Evolutionary conservation across 2,329 filamentous ascomycete species (phyloP).

Genomic region (Aureobasidium lini): DNA sequence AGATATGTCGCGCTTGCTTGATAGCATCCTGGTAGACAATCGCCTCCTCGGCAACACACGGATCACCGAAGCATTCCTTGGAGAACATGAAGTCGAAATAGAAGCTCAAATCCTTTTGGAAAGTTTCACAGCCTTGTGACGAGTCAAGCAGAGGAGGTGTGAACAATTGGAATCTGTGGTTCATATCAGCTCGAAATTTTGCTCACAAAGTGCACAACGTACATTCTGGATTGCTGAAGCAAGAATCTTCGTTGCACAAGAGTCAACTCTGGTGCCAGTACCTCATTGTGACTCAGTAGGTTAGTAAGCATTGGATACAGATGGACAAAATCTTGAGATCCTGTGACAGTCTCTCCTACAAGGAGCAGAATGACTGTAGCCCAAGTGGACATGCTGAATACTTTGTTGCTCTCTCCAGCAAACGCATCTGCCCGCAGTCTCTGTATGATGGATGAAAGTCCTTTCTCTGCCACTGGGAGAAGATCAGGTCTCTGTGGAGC

Average conservation of each 20-base stretch:
- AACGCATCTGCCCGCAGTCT: constrained; percentile 29
- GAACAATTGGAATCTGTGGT: constrained; percentile 11
- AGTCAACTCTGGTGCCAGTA: constrained; percentile 13
- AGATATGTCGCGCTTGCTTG: background rate
- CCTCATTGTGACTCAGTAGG: constrained; percentile 17
- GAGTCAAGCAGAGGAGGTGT: constrained; percentile 12
- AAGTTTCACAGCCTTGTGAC: constrained; percentile 5
- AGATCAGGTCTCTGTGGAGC: constrained; percentile 27
- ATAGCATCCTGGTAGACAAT: constrained; percentile 16
- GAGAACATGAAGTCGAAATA: constrained; percentile 13
- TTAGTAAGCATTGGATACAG: constrained; percentile 32
- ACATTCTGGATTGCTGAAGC: constrained; percentile 29
- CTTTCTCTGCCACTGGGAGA: constrained; percentile 27
- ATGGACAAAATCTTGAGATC: constrained; percentile 32
- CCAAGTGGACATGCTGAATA: constrained; percentile 33
- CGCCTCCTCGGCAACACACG: background rate
- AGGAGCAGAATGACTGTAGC: constrained; percentile 34
- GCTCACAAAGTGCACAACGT: background rate
- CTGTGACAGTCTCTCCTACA: constrained; percentile 37
- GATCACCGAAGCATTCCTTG: background rate
- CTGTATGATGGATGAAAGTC: constrained; percentile 31
- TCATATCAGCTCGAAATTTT: background rate
- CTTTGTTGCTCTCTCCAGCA: constrained; percentile 21
- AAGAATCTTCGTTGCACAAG: constrained; percentile 23
- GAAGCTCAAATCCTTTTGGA: background rate